These are phyloP conservation scores for Euclidium syriacum DNA, from an alignment of 345 rosid genomes.

Conservation along the genomic window DNA sequence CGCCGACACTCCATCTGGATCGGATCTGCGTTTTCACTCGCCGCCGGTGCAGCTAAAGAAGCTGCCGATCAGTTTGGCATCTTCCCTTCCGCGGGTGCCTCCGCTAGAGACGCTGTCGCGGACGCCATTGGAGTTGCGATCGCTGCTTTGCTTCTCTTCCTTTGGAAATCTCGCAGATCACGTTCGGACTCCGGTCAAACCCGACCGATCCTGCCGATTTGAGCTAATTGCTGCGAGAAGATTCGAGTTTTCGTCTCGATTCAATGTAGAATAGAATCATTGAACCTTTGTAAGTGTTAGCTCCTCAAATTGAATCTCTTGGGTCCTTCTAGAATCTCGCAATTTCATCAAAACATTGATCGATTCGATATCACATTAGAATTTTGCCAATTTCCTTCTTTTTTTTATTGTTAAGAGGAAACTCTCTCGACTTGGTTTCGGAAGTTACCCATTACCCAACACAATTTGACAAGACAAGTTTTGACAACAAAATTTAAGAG, in stretches of 20 bases:
- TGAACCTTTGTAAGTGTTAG: too few relatives aligned
- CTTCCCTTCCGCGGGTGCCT: slow-evolving; percentile 87
- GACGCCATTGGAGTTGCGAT: slow-evolving; percentile 63
- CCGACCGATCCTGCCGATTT: slow-evolving; percentile 54
- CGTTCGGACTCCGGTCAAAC: slow-evolving; percentile 26
- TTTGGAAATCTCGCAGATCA: slow-evolving; percentile 25
- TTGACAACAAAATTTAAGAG: too few relatives aligned
- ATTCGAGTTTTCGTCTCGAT: not conserved
- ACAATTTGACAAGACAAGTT: too few relatives aligned
- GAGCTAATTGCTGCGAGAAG: slow-evolving; percentile 21
- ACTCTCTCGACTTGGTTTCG: too few relatives aligned
- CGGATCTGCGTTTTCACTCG: slow-evolving; percentile 72
- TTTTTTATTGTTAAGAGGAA: not conserved
- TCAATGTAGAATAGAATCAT: not conserved
- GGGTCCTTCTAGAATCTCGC: not conserved
- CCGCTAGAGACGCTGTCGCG: slow-evolving; percentile 70
- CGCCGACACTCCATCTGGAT: slow-evolving; percentile 49
- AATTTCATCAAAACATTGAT: not conserved
- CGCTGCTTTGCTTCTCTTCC: slow-evolving; percentile 44
- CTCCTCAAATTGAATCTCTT: too few relatives aligned
- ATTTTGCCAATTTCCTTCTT: not conserved
- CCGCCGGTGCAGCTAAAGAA: slow-evolving; percentile 90
- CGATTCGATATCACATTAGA: not conserved
- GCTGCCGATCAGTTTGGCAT: slow-evolving; percentile 75
- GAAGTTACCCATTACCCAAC: too few relatives aligned